Evolutionary conservation across 2,329 filamentous ascomycete genomes (phyloP), one percentile per base, ranked within the genome.

Genomic region (Exserohilum turcica): DNA sequence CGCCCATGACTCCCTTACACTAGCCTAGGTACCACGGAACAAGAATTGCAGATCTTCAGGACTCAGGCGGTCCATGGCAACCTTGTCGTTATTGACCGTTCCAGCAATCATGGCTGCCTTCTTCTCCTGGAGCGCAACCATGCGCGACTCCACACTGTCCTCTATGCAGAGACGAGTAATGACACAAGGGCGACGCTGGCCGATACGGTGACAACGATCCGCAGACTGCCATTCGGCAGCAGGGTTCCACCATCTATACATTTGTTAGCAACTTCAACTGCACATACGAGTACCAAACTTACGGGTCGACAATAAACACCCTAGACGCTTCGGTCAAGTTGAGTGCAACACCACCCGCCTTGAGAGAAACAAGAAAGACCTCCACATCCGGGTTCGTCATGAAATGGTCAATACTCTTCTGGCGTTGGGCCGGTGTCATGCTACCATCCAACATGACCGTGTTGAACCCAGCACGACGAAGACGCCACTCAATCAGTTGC

Each of bases 201-300:
- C 94, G 64, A 97, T 99, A 50, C 94, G 92, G 76, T 97, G 94
- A 63, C 79, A 81, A 43, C 79, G 78, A 59, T 99, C 94, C 2
- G 94, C 94, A 57, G 90, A 94, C 77, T 99, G 94, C 94, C 94
- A 99, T 77, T 99, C 94, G 0, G 93, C 93, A n/a, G 92, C 92
- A n/a, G 94, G 94, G 65, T 97, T 97, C 94, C 94, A 99, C 94
- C 94, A 97, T 64, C 89, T 92, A 62, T 31, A 57, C 28, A 21
- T 21, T 13, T 15, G 46, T 78, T 63, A 74, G 74, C 40, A 65
- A 18, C 10, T 18, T n/a, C 15, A 18, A 15, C 15, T 13, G 10
- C 19, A 29, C 6, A 29, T 1, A 32, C 8, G 3, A 31, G 5
- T 32, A 36, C 28, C 36, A 28, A 35, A 88, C 89, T 84, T 85